Conservation (phyloP, 768 basidiomycete species). For the Auricularia sp. region DNA sequence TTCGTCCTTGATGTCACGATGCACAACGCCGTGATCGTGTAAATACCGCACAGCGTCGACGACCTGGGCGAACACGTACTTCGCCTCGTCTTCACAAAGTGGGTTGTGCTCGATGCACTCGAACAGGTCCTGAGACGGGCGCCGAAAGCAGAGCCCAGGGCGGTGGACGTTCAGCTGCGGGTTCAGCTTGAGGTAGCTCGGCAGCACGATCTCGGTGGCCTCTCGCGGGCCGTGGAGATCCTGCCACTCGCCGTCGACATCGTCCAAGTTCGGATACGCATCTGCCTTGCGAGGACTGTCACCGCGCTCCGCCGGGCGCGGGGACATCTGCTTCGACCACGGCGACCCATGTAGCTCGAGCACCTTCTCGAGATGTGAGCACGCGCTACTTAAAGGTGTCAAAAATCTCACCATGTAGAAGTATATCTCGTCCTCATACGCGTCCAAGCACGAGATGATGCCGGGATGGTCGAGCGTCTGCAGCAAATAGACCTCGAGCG, state of each 20-base stretch:
- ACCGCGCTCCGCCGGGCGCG: constrained; percentile 5
- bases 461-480: constrained; percentile 64
- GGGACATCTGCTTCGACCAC: constrained; percentile 46
- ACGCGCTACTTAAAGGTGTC: not conserved
- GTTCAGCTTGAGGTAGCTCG: constrained; percentile 13
- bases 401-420: constrained; percentile 68
- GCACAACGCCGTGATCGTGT: constrained; percentile 72
- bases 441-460: constrained; percentile 72
- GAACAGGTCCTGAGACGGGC: constrained; percentile 85
- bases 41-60: constrained; percentile 79
- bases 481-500: constrained; percentile 74
- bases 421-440: constrained; percentile 74
- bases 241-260: constrained; percentile 17
- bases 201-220: constrained; percentile 13
- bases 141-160: constrained; percentile 34
- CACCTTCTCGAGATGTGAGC: constrained; percentile 36
- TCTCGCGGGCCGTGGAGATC: constrained; percentile 29
- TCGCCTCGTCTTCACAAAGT: constrained; percentile 67
- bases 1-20: constrained; percentile 96
- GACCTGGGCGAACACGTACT: constrained; percentile 78
- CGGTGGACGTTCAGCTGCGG: constrained; percentile 9
- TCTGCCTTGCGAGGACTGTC: not conserved
- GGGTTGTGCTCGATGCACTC: constrained; percentile 89
- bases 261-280: constrained; percentile 3
- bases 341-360: constrained; percentile 91